Evolutionary conservation across 1,284 basidiomycete genomes (phyloP).

Genomic region (Exobasidium rhododendri): DNA sequence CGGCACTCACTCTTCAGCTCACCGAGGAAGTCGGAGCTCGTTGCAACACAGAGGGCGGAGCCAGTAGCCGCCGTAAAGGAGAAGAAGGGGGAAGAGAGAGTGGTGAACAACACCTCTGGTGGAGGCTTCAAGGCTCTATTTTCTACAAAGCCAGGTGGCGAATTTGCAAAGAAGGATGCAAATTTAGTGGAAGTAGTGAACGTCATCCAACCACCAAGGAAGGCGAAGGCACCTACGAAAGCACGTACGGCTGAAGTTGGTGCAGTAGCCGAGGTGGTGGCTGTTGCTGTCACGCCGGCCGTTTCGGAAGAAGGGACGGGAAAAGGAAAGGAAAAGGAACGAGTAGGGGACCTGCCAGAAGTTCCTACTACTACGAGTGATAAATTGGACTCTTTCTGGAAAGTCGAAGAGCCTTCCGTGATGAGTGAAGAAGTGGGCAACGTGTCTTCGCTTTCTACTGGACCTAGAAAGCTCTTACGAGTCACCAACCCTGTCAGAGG

Average conservation of each 20-base stretch:
- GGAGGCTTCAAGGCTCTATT: neutral
- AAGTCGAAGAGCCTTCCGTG: neutral
- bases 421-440: neutral
- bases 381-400: slow-evolving; percentile 4
- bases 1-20: neutral
- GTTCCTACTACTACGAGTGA: neutral
- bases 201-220: neutral
- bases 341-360: neutral
- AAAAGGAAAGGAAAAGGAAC: slow-evolving; percentile 10
- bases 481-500: neutral
- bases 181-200: neutral
- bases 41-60: neutral
- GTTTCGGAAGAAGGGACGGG: neutral
- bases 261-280: neutral
- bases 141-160: neutral
- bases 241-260: neutral
- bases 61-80: too few relatives aligned
- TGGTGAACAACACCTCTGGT: neutral
- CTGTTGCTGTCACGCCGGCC: neutral
- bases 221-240: neutral
- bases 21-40: neutral
- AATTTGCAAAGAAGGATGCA: neutral
- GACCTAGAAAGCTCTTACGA: slow-evolving; percentile 2
- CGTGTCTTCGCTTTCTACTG: neutral
- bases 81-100: neutral